Evolutionary conservation across 2,329 filamentous ascomycete genomes (phyloP).

Genomic region (Triangularia verruculosa): DNA sequence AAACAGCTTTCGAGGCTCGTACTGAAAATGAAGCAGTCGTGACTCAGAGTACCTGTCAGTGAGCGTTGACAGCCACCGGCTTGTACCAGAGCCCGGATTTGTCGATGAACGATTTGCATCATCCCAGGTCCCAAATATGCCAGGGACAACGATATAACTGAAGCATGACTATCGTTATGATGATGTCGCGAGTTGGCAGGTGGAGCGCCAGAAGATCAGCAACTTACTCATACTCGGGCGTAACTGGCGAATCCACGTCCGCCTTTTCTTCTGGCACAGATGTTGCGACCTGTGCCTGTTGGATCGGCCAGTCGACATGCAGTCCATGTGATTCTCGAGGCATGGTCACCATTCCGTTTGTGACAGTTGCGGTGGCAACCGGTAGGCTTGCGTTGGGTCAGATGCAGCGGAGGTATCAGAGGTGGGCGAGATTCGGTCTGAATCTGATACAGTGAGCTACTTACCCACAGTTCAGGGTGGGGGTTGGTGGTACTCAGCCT

Average conservation of each 20-base stretch:
- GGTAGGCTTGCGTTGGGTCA: neutral
- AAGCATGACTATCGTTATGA: too few species aligned
- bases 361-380: neutral
- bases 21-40: conserved; percentile 1
- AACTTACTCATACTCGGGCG: neutral
- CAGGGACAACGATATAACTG: neutral
- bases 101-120: neutral
- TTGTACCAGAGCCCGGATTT: neutral
- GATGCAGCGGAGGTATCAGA: too few species aligned
- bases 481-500: too few species aligned
- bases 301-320: neutral
- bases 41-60: neutral
- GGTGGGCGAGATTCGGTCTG: too few species aligned
- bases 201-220: neutral
- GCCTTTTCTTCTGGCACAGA: neutral
- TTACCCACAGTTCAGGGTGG: too few species aligned
- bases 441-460: too few species aligned
- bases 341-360: neutral
- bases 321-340: neutral
- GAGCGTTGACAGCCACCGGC: neutral
- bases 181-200: too few species aligned
- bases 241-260: neutral
- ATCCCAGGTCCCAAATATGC: neutral
- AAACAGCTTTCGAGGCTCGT: neutral
- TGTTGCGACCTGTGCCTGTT: neutral